Conservation (phyloP, 257 asterid species). For the Verbascum thapsus region DNA sequence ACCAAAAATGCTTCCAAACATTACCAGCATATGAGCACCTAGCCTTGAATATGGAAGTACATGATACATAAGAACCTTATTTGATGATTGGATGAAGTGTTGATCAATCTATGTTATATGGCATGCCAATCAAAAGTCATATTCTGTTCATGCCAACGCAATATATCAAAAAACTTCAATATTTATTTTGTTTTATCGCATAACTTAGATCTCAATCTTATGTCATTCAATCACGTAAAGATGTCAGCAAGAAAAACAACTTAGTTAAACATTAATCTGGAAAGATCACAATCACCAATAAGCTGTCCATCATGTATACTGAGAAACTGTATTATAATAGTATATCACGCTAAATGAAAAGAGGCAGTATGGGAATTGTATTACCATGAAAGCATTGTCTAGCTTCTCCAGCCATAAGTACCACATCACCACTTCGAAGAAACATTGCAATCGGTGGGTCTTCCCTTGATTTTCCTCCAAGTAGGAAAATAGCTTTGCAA, state of each 20-base stretch:
- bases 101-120: background rate
- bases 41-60: background rate
- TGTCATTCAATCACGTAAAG: background rate
- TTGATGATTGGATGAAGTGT: background rate
- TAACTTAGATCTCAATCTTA: background rate
- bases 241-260: background rate
- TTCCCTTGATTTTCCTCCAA: slow-evolving; percentile 89
- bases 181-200: background rate
- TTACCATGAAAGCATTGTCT: slow-evolving; percentile 96
- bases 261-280: background rate
- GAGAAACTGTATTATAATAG: background rate
- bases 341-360: background rate
- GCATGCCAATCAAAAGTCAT: background rate
- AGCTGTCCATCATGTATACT: background rate
- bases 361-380: slow-evolving; percentile 14
- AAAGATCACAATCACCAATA: background rate
- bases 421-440: slow-evolving; percentile 86
- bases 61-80: background rate
- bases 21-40: background rate
- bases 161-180: background rate
- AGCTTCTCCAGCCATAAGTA: slow-evolving; percentile 94
- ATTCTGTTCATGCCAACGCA: background rate
- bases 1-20: background rate
- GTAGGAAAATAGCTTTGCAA: slow-evolving; percentile 94
- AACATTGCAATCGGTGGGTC: slow-evolving; percentile 78